Percentiles rank a stretch among this genome's conserved stretches.
Conservation (phyloP, 345 rosid genomes). For the Eucalyptus grandis region DNA sequence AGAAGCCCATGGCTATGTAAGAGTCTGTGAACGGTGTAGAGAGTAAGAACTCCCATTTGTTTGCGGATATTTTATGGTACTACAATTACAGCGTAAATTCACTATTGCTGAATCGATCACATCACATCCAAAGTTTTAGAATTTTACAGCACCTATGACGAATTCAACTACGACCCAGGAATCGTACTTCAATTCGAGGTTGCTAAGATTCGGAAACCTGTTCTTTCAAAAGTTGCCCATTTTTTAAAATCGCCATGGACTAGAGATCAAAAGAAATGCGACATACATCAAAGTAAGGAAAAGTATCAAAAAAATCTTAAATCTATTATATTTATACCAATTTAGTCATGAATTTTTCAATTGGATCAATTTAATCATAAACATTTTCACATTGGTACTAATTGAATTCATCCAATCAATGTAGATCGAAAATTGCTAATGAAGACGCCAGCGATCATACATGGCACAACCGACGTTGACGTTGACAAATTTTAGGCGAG, state of each 20-base stretch:
- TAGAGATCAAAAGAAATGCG: neutral
- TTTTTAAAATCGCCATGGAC: neutral
- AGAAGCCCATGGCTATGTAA: conserved; percentile 67
- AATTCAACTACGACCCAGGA: neutral
- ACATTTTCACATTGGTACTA: accelerated
- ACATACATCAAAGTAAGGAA: neutral
- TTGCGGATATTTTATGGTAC: conserved; percentile 21
- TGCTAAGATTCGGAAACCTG: neutral
- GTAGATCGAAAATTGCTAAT: accelerated
- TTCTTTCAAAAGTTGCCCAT: neutral
- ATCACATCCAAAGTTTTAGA: neutral
- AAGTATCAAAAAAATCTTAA: accelerated
- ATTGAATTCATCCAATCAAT: accelerated
- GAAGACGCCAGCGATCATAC: accelerated
- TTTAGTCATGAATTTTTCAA: too few relatives aligned
- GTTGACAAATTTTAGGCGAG: accelerated
- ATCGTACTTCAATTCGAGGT: neutral
- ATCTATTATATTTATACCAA: accelerated
- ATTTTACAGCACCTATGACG: neutral
- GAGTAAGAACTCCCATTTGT: conserved; percentile 61
- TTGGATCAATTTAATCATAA: accelerated
- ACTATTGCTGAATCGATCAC: neutral
- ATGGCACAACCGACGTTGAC: accelerated
- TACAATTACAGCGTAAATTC: neutral
- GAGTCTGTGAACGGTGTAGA: conserved; percentile 35